Percentiles rank a stretch among this genome's conserved stretches.
These are phyloP conservation scores for Paramarasmius palmivorus DNA, from an alignment of 1,284 basidiomycete genomes.

Conservation along the genomic window DNA sequence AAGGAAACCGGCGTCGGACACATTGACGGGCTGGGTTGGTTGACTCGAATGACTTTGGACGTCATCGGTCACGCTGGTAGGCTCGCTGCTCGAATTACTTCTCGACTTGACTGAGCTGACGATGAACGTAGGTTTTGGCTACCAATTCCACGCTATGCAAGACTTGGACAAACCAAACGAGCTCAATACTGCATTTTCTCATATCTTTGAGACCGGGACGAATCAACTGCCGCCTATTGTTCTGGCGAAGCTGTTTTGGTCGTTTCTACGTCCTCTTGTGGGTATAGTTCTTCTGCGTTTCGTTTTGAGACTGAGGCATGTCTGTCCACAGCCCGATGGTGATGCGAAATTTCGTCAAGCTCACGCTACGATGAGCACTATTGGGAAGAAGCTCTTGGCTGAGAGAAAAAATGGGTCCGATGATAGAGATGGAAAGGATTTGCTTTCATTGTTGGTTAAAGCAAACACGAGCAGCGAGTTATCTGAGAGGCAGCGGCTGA, in stretches of 20 bases:
- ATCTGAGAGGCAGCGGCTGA: slow-evolving; percentile 59
- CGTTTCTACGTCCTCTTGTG: slow-evolving; percentile 26
- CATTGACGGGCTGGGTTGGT: slow-evolving; percentile 53
- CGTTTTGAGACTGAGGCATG: no score
- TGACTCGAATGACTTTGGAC: slow-evolving; percentile 63
- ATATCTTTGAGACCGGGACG: slow-evolving; percentile 36
- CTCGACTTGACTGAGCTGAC: slow-evolving; percentile 19
- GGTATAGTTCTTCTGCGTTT: no score
- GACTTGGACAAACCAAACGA: slow-evolving; percentile 42
- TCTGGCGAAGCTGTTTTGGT: slow-evolving; percentile 15
- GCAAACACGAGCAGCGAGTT: slow-evolving; percentile 65
- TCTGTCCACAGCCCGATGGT: no score
- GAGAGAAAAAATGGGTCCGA: slow-evolving; percentile 25
- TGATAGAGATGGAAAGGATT: slow-evolving; percentile 32
- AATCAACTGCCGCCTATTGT: slow-evolving; percentile 34
- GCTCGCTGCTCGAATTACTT: no score
- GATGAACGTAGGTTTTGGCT: slow-evolving; percentile 54
- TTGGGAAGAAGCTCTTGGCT: slow-evolving; percentile 47
- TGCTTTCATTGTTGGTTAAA: slow-evolving; percentile 56
- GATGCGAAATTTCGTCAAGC: no score
- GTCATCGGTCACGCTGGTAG: slow-evolving; percentile 67
- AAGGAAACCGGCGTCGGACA: slow-evolving; percentile 24
- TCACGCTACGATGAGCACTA: slow-evolving; percentile 21
- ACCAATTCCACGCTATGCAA: slow-evolving; percentile 56
- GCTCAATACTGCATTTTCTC: slow-evolving; percentile 47